These are phyloP conservation scores for Aspergillus fijiensis DNA, from an alignment of 2,329 filamentous ascomycete genomes.

Conservation along the genomic window DNA sequence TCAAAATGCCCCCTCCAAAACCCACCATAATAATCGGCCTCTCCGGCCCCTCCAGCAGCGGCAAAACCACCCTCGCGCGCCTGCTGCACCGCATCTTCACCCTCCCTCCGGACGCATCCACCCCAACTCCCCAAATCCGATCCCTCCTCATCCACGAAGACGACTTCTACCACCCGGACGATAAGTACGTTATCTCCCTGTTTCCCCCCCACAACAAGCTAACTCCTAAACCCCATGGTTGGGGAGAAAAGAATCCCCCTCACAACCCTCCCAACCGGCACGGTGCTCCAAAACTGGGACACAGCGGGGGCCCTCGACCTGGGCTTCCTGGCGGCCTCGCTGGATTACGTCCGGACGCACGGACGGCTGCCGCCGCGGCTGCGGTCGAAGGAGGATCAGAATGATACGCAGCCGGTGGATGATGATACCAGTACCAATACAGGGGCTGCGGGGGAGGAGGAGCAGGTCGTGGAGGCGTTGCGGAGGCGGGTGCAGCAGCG, in stretches of 20 bases:
- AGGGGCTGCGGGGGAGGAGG: conserved; percentile 23
- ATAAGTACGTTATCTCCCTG: conserved; percentile 53
- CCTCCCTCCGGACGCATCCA: not conserved
- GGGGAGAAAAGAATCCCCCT: conserved; percentile 42
- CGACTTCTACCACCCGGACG: conserved; percentile 87
- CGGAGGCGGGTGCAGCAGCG: not conserved
- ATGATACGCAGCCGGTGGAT: conserved; percentile 47
- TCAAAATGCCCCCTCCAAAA: not conserved
- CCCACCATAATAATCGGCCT: conserved; percentile 67
- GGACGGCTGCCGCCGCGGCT: conserved; percentile 56
- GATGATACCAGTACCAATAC: conserved; percentile 25
- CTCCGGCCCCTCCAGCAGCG: conserved; percentile 86
- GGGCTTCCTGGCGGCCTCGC: conserved; percentile 62
- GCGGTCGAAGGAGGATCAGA: conserved; percentile 59
- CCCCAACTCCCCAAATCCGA: too few relatives aligned
- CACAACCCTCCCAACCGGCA: conserved; percentile 49
- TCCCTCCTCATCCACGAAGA: conserved; percentile 87
- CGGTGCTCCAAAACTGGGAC: conserved; percentile 82
- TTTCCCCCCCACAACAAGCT: too few relatives aligned
- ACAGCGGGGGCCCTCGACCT: conserved; percentile 77
- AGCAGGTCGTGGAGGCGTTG: not conserved
- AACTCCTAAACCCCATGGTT: too few relatives aligned
- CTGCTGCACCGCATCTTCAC: conserved; percentile 78
- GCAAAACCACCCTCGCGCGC: conserved; percentile 90
- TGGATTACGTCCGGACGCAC: conserved; percentile 68